A percentile compares a stretch with the other conserved stretches of the same genome.
Conservation (phyloP, 257 asterid species). For the Knoxia roxburghii region DNA sequence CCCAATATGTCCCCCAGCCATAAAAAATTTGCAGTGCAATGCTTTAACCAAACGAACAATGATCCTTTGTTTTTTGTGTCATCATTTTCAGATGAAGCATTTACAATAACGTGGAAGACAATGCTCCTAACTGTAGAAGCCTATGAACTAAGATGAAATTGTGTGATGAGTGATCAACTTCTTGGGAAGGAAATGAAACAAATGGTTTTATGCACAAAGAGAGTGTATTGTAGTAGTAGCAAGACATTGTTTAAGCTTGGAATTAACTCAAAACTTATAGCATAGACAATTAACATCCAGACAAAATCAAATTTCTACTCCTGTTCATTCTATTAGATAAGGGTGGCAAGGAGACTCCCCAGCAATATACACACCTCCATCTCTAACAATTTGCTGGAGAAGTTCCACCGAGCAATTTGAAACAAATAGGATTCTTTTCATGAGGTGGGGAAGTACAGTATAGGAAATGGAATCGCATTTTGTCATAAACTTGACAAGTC, state of each 20-base stretch:
- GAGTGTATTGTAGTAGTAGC: neutral
- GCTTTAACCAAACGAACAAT: too few relatives aligned
- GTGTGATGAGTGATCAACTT: neutral
- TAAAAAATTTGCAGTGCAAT: too few relatives aligned
- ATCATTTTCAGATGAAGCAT: neutral
- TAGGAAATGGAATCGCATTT: neutral
- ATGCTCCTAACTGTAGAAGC: neutral
- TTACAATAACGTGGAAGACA: neutral
- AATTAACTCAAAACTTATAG: too few relatives aligned
- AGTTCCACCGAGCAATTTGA: neutral
- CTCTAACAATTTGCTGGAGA: neutral
- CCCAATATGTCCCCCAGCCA: neutral
- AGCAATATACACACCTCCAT: too few relatives aligned
- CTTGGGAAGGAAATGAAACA: neutral
- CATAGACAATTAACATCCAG: neutral
- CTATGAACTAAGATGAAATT: neutral
- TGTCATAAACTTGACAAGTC: neutral
- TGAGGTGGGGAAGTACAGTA: too few relatives aligned
- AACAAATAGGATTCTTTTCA: too few relatives aligned
- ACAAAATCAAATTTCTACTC: too few relatives aligned
- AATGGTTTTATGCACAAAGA: neutral
- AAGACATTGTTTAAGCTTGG: neutral
- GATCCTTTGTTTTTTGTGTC: neutral
- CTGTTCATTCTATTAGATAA: too few relatives aligned
- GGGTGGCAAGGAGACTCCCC: too few relatives aligned